Conservation (phyloP, 805 yeast species). For the Lipomyces chichibuensis region DNA sequence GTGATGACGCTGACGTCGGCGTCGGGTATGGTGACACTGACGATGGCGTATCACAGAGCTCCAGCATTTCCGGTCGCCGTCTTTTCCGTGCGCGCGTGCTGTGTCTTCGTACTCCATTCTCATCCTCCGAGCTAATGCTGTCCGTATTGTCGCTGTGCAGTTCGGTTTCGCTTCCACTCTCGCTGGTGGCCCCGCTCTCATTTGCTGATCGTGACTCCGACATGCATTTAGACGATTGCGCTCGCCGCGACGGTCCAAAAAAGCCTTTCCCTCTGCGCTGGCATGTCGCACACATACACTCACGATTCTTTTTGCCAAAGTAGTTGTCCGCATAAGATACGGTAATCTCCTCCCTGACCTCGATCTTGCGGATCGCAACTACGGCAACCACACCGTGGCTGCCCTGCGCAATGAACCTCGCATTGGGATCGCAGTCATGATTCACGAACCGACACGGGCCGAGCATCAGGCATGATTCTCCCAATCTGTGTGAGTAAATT, state of each 20-base stretch:
- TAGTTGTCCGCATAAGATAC: constrained; percentile 50
- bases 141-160: constrained; percentile 13
- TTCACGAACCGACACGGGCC: constrained; percentile 56
- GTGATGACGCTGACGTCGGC: neutral
- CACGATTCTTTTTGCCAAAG: constrained; percentile 50
- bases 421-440: constrained; percentile 54
- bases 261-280: constrained; percentile 40
- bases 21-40: constrained; percentile 2
- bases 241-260: constrained; percentile 10
- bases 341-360: constrained; percentile 54
- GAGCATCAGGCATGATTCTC: constrained; percentile 49
- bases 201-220: neutral
- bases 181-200: neutral
- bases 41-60: neutral
- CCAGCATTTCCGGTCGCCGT: constrained; percentile 1
- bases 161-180: neutral
- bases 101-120: constrained; percentile 11
- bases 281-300: constrained; percentile 53
- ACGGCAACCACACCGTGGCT: constrained; percentile 43
- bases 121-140: constrained; percentile 2
- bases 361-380: constrained; percentile 45
- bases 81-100: constrained; percentile 19
- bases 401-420: constrained; percentile 44
- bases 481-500: constrained; percentile 46
- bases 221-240: neutral